A percentile compares a stretch with the other conserved stretches of the same genome.
Conservation (phyloP, 257 asterid genomes). For the Solanum megistacrolobum region DNA sequence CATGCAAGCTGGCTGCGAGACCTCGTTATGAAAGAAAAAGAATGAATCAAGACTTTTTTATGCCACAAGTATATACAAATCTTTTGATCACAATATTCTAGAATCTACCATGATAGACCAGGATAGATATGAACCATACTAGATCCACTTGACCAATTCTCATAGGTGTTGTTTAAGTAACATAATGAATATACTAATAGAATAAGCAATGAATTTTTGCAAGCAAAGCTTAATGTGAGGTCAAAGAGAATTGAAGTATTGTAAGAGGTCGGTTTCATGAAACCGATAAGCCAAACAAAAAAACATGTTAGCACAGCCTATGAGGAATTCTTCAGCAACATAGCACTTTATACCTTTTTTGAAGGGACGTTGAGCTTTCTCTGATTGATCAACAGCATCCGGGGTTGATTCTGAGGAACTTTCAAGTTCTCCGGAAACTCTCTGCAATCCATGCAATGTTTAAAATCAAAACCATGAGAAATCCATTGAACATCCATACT, state of each 20-base stretch:
- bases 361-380: conserved; percentile 35
- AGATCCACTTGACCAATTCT: background rate
- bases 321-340: background rate
- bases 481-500: background rate
- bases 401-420: conserved; percentile 45
- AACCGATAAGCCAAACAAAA: background rate
- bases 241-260: background rate
- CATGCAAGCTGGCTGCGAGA: background rate
- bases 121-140: background rate
- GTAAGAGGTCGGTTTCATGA: background rate
- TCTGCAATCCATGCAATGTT: conserved; percentile 30
- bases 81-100: background rate
- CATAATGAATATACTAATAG: background rate
- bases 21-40: background rate
- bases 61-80: background rate
- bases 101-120: background rate
- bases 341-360: conserved; percentile 52
- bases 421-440: conserved; percentile 60
- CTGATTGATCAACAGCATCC: conserved; percentile 40
- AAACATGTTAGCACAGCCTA: background rate
- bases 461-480: background rate
- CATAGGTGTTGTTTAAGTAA: background rate
- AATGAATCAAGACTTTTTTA: background rate
- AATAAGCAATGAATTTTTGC: background rate
- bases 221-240: background rate